Conservation (phyloP, 2,329 filamentous ascomycete genomes). For the Byssochlamys sp. region DNA sequence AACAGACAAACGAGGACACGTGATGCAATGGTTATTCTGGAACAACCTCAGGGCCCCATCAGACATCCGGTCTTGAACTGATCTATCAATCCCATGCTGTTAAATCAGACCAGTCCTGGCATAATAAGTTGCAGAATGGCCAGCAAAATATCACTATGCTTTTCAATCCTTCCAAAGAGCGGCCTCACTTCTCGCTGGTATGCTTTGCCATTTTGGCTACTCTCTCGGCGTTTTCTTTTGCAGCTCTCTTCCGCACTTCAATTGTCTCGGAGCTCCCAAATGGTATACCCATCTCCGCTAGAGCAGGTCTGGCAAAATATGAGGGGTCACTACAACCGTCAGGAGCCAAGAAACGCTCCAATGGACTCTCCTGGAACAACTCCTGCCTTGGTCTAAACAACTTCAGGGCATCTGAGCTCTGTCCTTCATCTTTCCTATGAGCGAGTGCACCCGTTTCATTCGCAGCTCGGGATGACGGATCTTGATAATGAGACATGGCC, state of each 20-base stretch:
- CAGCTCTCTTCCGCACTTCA: constrained; percentile 8
- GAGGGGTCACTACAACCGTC: constrained; percentile 12
- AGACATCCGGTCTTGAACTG: background rate
- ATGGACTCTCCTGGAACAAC: constrained; percentile 8
- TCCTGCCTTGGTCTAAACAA: constrained; percentile 6
- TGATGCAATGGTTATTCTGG: background rate
- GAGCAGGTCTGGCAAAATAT: constrained; percentile 8
- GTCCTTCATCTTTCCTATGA: background rate
- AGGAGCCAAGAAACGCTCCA: constrained; percentile 17
- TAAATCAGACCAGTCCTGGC: background rate
- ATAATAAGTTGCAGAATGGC: background rate
- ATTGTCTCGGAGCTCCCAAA: constrained; percentile 10
- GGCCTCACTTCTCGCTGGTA: background rate
- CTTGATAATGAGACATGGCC: background rate
- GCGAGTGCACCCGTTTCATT: background rate
- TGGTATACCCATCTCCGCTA: constrained; percentile 7
- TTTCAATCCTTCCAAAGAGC: background rate
- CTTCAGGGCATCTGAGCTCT: constrained; percentile 3
- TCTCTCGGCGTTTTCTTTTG: constrained; percentile 4
- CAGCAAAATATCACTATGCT: no score
- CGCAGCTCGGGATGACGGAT: background rate
- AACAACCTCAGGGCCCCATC: background rate
- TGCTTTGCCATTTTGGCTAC: background rate
- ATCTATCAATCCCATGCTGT: background rate
- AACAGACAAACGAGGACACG: background rate